Percentiles rank a stretch among this genome's conserved stretches.
phyloP scores from a whole-genome alignment of 108 stramenopile genomes.

The Nitzschia sp. region DNA sequence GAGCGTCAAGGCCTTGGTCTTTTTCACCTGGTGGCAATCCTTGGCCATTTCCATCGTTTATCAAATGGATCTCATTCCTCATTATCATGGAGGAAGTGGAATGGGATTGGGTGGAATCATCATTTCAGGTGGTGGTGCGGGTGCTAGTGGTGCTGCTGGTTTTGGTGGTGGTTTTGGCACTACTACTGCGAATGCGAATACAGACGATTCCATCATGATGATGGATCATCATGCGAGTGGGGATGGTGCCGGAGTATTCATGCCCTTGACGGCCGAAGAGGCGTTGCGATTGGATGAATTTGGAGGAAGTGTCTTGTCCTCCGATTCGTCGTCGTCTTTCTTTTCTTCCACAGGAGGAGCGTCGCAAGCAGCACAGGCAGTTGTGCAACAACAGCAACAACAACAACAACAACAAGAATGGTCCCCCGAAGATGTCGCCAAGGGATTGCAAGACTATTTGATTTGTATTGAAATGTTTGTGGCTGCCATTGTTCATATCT shows the following conservation, averaged over 20 bases:
- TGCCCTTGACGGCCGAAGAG: constrained; percentile 25
- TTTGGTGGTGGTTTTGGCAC: too few relatives aligned
- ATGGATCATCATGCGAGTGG: background rate
- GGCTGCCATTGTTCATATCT: constrained; percentile 89
- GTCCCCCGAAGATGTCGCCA: constrained; percentile 90
- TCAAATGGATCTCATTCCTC: constrained; percentile 84
- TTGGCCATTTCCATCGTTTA: constrained; percentile 82
- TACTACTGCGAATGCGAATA: background rate
- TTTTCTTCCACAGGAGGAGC: background rate
- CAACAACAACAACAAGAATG: constrained; percentile 45
- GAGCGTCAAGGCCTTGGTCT: constrained; percentile 92
- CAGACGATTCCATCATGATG: constrained; percentile 6
- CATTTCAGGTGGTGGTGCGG: too few relatives aligned
- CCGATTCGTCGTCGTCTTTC: background rate
- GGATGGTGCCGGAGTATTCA: background rate
- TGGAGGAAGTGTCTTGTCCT: constrained; percentile 28
- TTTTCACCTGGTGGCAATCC: constrained; percentile 97
- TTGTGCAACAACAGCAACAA: background rate
- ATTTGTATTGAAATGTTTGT: constrained; percentile 98
- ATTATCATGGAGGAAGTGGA: constrained; percentile 37
- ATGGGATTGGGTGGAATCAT: background rate
- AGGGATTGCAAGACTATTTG: constrained; percentile 94
- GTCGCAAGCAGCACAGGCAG: background rate
- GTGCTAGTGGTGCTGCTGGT: background rate
- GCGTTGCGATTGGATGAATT: constrained; percentile 23